Evolutionary conservation across 495 filamentous ascomycete genomes (phyloP), one percentile per base, ranked within the genome.

Genomic region (Aspergillus asperescens): DNA sequence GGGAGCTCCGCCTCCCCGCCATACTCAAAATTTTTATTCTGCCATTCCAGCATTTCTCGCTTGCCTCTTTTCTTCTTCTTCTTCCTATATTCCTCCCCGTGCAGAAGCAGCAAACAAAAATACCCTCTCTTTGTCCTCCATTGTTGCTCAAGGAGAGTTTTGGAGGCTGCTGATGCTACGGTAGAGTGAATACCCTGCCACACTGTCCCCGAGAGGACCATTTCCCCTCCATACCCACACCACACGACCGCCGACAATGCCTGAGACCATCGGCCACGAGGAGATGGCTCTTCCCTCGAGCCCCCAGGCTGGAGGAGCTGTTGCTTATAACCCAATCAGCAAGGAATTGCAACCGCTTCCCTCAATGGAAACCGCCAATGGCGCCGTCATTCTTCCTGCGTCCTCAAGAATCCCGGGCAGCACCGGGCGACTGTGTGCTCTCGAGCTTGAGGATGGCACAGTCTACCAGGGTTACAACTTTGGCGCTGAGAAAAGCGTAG

Each of bases 381-480:
- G 68, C 37, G 59, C 64, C 38, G 46, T 74, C 54, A 74, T 82
- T 52, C 66, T 76, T 23, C 84, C 87, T 15, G 74, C 72, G 52
- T 66, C 67, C 5, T 67, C 67, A 50, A 70, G 64, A 18, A 62
- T 71, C 15, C 62, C 65, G 37, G 71, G 68, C 58, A 64, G 76
- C 16, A 74, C 73, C 49, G 81, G 83, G 54, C 73, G 74, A 20
- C 69, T 86, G 55, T 80, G 91, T 70, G 82, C 81, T 60, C 84
- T 98, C 50, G 92, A 98, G 71, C 81, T 98, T 49, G 79, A 94
- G 65, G 90, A 96, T 78, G 90, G 89, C 62, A 81, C 81, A 25
- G 80, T 85, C 60, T 95, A 90, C 76, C 86, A 90, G 60, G 93
- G 93, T 48, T 87, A 89, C 73, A 95, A 90, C 77, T 98, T 96